phyloP scores from a whole-genome alignment of 176 grass and related monocot species.

The Carex kokanica region DNA sequence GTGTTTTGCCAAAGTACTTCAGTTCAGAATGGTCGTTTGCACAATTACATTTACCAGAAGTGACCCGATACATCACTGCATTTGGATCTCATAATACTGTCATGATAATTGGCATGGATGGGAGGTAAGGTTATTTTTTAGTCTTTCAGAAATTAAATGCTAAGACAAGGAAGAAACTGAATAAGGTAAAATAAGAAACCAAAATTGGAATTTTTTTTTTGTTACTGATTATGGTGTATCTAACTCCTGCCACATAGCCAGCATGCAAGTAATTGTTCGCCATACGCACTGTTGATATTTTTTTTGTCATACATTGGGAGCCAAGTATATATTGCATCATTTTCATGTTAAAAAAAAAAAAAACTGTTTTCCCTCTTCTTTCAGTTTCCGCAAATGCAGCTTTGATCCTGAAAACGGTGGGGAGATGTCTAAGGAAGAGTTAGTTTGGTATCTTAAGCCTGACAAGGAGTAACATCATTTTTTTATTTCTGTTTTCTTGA shows the following conservation, averaged over 20 bases:
- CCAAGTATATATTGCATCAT: background rate
- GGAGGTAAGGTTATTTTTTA: slow-evolving; percentile 49
- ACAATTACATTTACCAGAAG: slow-evolving; percentile 88
- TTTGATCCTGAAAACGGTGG: slow-evolving; percentile 82
- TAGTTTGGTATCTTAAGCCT: slow-evolving; percentile 49
- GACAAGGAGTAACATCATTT: slow-evolving; percentile 15
- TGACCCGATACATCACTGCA: slow-evolving; percentile 79
- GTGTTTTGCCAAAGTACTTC: slow-evolving; percentile 82
- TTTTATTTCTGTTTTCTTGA: background rate
- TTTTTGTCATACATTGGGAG: slow-evolving; percentile 7
- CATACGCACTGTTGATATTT: background rate
- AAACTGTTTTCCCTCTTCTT: slow-evolving; percentile 1
- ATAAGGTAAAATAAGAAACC: background rate
- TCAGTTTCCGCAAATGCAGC: slow-evolving; percentile 84
- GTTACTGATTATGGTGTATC: background rate
- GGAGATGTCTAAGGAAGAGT: slow-evolving; percentile 77
- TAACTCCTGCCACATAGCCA: background rate
- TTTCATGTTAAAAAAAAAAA: background rate
- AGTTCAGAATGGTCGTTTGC: slow-evolving; percentile 98
- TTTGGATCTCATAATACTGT: slow-evolving; percentile 79
- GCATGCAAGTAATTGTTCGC: background rate
- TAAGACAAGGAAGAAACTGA: background rate
- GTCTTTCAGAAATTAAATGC: slow-evolving; percentile 13
- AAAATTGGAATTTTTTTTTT: background rate
- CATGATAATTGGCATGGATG: slow-evolving; percentile 92